Evolutionary conservation across 1,139 yeast species (phyloP), one percentile per base, ranked within the genome.

Genomic region (Nakaseomyces nivariensis): DNA sequence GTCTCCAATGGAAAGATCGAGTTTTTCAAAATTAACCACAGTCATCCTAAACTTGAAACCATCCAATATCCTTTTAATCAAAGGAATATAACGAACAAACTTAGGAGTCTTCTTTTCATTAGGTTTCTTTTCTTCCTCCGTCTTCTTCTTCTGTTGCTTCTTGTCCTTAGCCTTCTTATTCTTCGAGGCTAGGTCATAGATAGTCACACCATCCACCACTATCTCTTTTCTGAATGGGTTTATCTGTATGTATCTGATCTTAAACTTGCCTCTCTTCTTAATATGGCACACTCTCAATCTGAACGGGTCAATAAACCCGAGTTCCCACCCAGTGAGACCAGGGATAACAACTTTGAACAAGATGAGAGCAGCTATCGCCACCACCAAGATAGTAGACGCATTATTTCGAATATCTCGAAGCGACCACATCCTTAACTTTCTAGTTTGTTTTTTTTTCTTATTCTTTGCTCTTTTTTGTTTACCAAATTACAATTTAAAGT

Each of bases 191-290:
- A 17, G 24, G 11, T 46, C 43, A 8, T 32, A 27, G 7, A 48
- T 13, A 4, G 48, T 52, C 17, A 59, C 32, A 7, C 57, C 56
- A 43, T 51, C 53, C 8, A 58, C 32, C 1, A 56, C 25, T 9
- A 61, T 43, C 41, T 49, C 55, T 37, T 51, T 58, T 38, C 55
- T 54, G 22, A 52, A 41, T 4, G 54, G 54, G 4, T 54, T 41
- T 17, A 58, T 40, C 45, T 58, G 59, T 17, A 61, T 36, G 13
- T 54, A 55, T n/a, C 50, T 50, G n/a, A 61, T 49, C n/a, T 49
- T 26, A 4, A 56, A 27, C 24, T 50, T 50, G 46, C 51, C 55
- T 33, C 49, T 52, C 25, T 50, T 48, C 5, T 38, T 32, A 5
- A 61, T 36, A 4, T 54, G 49, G 26, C 42, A 47, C n/a, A 59